Conservation (phyloP, 2,329 filamentous ascomycete genomes). For the Venturia effusa region DNA sequence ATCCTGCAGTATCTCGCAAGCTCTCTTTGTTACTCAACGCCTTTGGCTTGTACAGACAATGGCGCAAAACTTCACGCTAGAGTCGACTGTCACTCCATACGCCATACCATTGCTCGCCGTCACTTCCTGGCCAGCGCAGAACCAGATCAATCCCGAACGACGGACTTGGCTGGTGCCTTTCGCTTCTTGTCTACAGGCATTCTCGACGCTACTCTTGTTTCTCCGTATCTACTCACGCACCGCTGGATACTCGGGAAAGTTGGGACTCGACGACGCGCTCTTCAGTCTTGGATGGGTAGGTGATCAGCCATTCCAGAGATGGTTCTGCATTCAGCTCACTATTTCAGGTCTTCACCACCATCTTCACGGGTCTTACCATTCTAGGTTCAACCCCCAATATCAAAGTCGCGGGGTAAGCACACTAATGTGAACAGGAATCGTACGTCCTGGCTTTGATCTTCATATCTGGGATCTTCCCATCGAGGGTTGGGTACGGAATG, state of each 20-base stretch:
- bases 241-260: background rate
- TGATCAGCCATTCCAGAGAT: background rate
- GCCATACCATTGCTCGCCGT: conserved; percentile 8
- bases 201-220: background rate
- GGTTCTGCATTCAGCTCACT: background rate
- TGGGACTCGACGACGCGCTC: conserved; percentile 11
- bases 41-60: background rate
- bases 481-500: background rate
- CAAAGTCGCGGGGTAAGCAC: background rate
- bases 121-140: conserved; percentile 6
- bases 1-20: background rate
- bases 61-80: background rate
- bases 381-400: background rate
- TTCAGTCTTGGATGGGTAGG: conserved; percentile 10
- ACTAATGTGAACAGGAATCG: background rate
- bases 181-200: background rate
- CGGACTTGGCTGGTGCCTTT: conserved; percentile 11
- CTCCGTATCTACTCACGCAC: conserved; percentile 1
- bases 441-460: conserved; percentile 6
- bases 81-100: conserved; percentile 3
- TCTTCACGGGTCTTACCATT: conserved; percentile 6
- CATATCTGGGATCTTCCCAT: conserved; percentile 10
- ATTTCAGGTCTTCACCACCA: background rate
- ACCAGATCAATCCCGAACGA: conserved; percentile 1
- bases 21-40: background rate